Percentiles rank a stretch among this genome's conserved stretches.
phyloP scores from a whole-genome alignment of 192 early-diverging fungal species.

The Haplosporangium gracile region DNA sequence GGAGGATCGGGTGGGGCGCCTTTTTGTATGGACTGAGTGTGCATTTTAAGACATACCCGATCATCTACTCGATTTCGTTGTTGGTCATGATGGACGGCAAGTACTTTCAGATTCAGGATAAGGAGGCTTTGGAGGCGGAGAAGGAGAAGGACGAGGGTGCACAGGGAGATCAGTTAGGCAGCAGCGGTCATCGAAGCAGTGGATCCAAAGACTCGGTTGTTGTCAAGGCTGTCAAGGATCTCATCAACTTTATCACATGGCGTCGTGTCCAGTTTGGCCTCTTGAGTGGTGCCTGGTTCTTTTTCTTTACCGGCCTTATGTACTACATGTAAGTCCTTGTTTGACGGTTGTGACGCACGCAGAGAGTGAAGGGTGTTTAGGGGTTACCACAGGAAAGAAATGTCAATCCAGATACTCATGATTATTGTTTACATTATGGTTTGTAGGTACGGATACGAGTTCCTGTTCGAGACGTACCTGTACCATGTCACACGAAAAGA shows the following conservation, averaged over 20 bases:
- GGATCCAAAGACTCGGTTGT: slow-evolving; percentile 17
- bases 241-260: slow-evolving; percentile 62
- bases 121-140: slow-evolving; percentile 21
- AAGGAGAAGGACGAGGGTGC: slow-evolving; percentile 21
- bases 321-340: slow-evolving; percentile 66
- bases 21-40: slow-evolving; percentile 91
- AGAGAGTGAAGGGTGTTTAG: not conserved
- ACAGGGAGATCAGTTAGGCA: not conserved
- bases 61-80: slow-evolving; percentile 92
- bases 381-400: not conserved
- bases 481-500: slow-evolving; percentile 97
- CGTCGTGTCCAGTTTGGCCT: slow-evolving; percentile 73
- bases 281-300: slow-evolving; percentile 73
- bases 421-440: not conserved
- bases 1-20: slow-evolving; percentile 65
- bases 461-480: slow-evolving; percentile 91
- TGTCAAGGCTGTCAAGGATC: slow-evolving; percentile 21
- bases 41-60: slow-evolving; percentile 98
- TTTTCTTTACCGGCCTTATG: slow-evolving; percentile 76
- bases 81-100: slow-evolving; percentile 74
- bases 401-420: not conserved
- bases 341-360: not conserved
- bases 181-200: slow-evolving; percentile 10
- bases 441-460: slow-evolving; percentile 82
- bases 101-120: slow-evolving; percentile 14